phyloP scores from a whole-genome alignment of 371 early-diverging fungal genomes.

The Dichotomocladium elegans region DNA sequence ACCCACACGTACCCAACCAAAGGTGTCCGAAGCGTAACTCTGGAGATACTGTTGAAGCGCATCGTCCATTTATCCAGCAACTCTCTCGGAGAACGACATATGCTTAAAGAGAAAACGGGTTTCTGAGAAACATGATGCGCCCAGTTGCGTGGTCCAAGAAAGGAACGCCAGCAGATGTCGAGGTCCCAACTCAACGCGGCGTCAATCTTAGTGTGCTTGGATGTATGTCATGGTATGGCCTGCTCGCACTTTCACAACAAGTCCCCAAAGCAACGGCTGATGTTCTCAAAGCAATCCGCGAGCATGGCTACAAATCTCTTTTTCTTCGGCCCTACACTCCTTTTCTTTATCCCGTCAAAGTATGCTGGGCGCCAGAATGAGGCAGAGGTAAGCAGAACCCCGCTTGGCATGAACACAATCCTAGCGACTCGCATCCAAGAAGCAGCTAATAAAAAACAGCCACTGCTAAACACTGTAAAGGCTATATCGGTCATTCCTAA shows the following conservation, averaged over 20 bases:
- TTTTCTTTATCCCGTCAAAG: too few relatives aligned
- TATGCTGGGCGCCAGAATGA: too few relatives aligned
- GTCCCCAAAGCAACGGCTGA: too few relatives aligned
- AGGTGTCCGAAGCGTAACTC: too few relatives aligned
- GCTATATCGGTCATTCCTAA: not conserved
- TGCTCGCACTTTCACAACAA: not conserved
- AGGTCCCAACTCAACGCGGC: not conserved
- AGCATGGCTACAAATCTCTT: too few relatives aligned
- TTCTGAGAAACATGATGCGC: constrained; percentile 1
- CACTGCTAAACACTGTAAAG: not conserved
- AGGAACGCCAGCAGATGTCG: not conserved
- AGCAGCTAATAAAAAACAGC: not conserved
- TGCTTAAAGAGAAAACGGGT: not conserved
- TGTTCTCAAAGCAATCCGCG: too few relatives aligned
- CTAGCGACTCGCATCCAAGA: not conserved
- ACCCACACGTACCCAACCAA: constrained; percentile 16
- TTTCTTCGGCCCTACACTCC: too few relatives aligned
- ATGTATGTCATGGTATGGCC: not conserved
- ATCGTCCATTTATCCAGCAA: constrained; percentile 12
- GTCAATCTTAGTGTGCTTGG: constrained; percentile 1
- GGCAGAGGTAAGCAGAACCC: too few relatives aligned
- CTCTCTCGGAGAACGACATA: not conserved
- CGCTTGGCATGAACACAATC: too few relatives aligned
- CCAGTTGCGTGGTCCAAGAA: constrained; percentile 6
- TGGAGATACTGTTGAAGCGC: constrained; percentile 14